Evolutionary conservation across 2,329 filamentous ascomycete species (phyloP).

Genomic region (Monosporascus ibericus): DNA sequence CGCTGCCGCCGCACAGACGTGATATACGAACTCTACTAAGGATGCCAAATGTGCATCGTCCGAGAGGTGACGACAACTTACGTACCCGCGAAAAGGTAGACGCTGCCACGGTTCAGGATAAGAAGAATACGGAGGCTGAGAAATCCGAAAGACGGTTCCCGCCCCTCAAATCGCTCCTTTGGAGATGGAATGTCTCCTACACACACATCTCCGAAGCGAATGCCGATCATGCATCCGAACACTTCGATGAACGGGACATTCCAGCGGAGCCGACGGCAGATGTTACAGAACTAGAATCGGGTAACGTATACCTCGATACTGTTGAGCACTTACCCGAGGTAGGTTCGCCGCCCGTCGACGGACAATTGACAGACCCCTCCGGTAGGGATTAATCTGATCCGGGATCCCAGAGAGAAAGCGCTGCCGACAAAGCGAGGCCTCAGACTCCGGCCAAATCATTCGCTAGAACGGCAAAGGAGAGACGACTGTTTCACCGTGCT

Average conservation of each 20-base stretch:
- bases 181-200: background rate
- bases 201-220: background rate
- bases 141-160: background rate
- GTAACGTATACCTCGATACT: background rate
- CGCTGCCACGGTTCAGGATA: background rate
- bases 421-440: slow-evolving; percentile 14
- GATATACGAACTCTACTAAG: too few relatives aligned
- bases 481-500: slow-evolving; percentile 14
- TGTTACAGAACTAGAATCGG: background rate
- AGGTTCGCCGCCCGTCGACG: slow-evolving; percentile 1
- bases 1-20: too few relatives aligned
- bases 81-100: background rate
- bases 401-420: slow-evolving; percentile 1
- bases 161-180: background rate
- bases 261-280: background rate
- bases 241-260: background rate
- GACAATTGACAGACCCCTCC: background rate
- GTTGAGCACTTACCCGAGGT: background rate
- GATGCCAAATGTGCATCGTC: too few relatives aligned
- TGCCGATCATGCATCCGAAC: background rate
- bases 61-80: too few relatives aligned
- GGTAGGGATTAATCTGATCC: background rate
- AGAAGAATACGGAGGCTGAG: background rate
- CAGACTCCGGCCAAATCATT: slow-evolving; percentile 16
- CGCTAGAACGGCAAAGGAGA: slow-evolving; percentile 16